Evolutionary conservation across 139 green algal genomes (phyloP), one percentile per base, ranked within the genome.

Genomic region (Chlorella sp.): DNA sequence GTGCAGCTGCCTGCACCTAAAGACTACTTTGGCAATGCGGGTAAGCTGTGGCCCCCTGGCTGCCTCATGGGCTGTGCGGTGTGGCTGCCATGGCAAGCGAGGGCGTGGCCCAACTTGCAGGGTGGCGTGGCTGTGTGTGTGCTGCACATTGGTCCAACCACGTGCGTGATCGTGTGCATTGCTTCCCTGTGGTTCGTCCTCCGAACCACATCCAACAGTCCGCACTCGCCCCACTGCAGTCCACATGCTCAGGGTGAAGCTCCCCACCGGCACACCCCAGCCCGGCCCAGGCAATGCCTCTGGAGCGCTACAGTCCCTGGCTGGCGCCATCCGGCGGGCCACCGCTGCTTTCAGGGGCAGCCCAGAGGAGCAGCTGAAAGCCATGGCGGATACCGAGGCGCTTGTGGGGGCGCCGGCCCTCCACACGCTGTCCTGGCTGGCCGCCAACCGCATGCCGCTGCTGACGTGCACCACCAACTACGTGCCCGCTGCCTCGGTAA

Each of bases 381-480:
- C 30, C 8, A 24, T 76, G 40, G 32, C 32, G 2, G 70, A 76
- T 7, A n/a, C 70, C 4, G 70, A 76, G 40, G 70, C 38, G 70
- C 70, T 76, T 19, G 70, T 76, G 70, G 70, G 13, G 8, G 70
- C 70, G 30, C 70, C 70, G 17, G 38, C 22, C 20, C 38, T 20
- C 13, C 38, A 60, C 51, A 60, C 51, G 11, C 51, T 60, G 11
- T 60, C 51, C 13, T 60, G 51, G 51, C 51, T 60, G 51, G 51
- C 51, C 51, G 51, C 51, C 26, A 28, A 54, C 22, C 70, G 70
- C 70, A 34, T 46, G 70, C 28, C 70, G 41, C 70, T 51, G 22
- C 28, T 76, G 40, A 30, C 70, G 22, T 76, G 70, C 40, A 54
- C 30, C 22, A 54, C 70, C 70, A 76, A 76, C 70, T 76, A 54